Percentiles rank a stretch among this genome's conserved stretches.
Evolutionary conservation across 805 yeast genomes (phyloP).

Genomic region (Cyberlindnera xylosilytica): DNA sequence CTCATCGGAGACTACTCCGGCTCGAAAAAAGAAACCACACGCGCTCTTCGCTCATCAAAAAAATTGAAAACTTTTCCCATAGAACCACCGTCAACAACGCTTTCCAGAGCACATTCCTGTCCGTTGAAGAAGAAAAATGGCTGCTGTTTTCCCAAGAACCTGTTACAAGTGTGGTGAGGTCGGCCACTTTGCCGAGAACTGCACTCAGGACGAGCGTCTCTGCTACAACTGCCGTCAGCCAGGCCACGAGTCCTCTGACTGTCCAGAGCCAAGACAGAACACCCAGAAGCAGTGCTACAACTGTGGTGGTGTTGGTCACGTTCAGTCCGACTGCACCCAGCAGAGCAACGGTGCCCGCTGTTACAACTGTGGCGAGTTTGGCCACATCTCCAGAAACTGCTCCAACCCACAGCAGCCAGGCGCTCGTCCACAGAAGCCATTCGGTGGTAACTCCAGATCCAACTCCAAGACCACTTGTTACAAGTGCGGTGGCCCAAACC

Average conservation of each 20-base stretch:
- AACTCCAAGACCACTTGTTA: conserved; percentile 55
- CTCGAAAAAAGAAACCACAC: conserved; percentile 4
- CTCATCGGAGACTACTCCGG: conserved; percentile 8
- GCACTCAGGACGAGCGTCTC: conserved; percentile 79
- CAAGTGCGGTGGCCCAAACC: conserved; percentile 93
- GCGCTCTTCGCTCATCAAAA: conserved; percentile 11
- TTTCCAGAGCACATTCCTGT: not conserved
- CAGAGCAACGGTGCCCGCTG: conserved; percentile 60
- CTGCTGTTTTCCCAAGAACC: conserved; percentile 57
- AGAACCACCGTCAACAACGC: not conserved
- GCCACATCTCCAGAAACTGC: conserved; percentile 83
- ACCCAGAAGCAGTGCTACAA: conserved; percentile 87
- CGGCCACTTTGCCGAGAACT: conserved; percentile 87
- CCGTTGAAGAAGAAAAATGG: conserved; percentile 19
- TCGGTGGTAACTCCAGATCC: conserved; percentile 17
- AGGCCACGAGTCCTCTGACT: conserved; percentile 85
- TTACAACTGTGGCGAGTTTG: conserved; percentile 73
- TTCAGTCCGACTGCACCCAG: conserved; percentile 77
- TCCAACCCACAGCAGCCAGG: conserved; percentile 39
- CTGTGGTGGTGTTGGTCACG: conserved; percentile 89
- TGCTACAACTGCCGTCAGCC: conserved; percentile 92
- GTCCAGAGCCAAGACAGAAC: conserved; percentile 85
- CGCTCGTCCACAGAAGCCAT: conserved; percentile 18
- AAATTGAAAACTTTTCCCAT: conserved; percentile 10
- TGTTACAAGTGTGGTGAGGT: conserved; percentile 91